Percentiles rank a stretch among this genome's conserved stretches.
Evolutionary conservation across 129 eudicot species (phyloP).

Genomic region (Ambrosia artemisiifolia): DNA sequence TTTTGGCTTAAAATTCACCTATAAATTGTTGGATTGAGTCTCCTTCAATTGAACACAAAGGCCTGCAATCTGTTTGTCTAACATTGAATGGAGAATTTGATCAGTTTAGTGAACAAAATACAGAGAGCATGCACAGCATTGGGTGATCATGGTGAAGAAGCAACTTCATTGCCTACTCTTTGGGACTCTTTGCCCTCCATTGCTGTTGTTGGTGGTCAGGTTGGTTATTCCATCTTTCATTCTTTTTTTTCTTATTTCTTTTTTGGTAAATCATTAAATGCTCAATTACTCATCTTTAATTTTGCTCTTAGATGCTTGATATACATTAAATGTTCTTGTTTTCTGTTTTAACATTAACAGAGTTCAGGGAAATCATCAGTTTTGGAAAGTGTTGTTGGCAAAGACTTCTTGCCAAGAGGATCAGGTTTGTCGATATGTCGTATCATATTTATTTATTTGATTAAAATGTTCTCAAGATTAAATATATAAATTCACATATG

Average conservation of each 20-base stretch:
- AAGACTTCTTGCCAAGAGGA: constrained; percentile 47
- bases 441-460: neutral
- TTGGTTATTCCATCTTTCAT: constrained; percentile 27
- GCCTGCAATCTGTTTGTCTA: neutral
- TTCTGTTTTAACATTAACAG: constrained; percentile 21
- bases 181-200: constrained; percentile 72
- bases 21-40: neutral
- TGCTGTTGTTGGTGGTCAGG: constrained; percentile 76
- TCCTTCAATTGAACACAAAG: neutral
- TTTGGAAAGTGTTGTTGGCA: constrained; percentile 40
- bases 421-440: constrained; percentile 29
- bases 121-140: constrained; percentile 70
- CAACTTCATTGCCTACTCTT: constrained; percentile 56
- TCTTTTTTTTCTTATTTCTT: no score
- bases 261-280: neutral
- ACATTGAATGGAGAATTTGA: constrained; percentile 48
- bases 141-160: constrained; percentile 59
- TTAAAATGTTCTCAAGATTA: neutral
- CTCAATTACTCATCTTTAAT: constrained; percentile 3
- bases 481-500: neutral
- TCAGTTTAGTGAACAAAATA: constrained; percentile 55
- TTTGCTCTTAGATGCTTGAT: constrained; percentile 6
- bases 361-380: constrained; percentile 47
- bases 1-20: neutral
- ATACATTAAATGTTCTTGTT: constrained; percentile 12